A percentile compares a stretch with the other conserved stretches of the same genome.
phyloP scores from a whole-genome alignment of 129 eudicot genomes.

The Deinandra increscens region DNA sequence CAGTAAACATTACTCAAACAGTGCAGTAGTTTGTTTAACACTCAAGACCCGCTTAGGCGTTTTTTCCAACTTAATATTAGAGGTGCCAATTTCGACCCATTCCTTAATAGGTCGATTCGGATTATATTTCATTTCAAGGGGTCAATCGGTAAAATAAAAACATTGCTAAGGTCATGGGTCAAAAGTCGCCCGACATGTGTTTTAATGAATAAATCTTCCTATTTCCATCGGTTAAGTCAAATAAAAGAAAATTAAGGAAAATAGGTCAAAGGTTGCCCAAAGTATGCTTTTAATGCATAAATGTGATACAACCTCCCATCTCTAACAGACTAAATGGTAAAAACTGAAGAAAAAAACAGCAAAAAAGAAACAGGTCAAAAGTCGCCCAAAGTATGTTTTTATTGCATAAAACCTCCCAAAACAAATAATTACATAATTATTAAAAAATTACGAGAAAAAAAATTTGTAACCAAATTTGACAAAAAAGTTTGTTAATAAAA shows the following conservation, averaged over 20 bases:
- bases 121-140: background rate
- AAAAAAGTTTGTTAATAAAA: background rate
- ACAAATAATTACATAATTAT: background rate
- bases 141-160: background rate
- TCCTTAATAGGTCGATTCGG: background rate
- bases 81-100: background rate
- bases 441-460: background rate
- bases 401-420: constrained; percentile 1
- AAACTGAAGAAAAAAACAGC: background rate
- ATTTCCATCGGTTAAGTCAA: background rate
- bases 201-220: background rate
- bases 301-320: background rate
- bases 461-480: background rate
- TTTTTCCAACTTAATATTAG: background rate
- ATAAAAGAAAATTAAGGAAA: background rate
- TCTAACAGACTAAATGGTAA: background rate
- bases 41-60: background rate
- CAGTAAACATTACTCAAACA: constrained; percentile 14
- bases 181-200: background rate
- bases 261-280: background rate
- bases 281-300: background rate
- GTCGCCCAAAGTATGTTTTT: background rate
- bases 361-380: background rate
- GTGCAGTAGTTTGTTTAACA: background rate
- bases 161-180: background rate